These are phyloP conservation scores for Linaria vulgaris DNA, from an alignment of 257 asterid species.

Conservation along the genomic window DNA sequence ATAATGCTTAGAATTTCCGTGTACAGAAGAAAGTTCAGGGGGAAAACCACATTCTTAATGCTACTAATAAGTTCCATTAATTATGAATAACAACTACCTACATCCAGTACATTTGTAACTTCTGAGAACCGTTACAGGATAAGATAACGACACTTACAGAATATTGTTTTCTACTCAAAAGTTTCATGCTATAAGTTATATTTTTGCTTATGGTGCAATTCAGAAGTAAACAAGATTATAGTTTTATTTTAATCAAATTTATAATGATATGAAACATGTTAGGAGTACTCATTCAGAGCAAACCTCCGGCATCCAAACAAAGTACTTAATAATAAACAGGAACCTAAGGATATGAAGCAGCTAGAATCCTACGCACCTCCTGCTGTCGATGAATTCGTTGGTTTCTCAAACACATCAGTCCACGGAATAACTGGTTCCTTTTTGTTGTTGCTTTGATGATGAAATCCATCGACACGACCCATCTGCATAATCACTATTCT, in stretches of 20 bases:
- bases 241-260: not conserved
- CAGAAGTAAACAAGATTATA: no score
- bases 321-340: not conserved
- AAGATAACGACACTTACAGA: not conserved
- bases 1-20: slow-evolving; percentile 9
- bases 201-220: not conserved
- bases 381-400: slow-evolving; percentile 37
- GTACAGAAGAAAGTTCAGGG: slow-evolving; percentile 11
- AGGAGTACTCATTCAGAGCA: not conserved
- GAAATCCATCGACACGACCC: slow-evolving; percentile 77
- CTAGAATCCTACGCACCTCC: slow-evolving; percentile 35
- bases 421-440: slow-evolving; percentile 72
- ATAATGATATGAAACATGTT: slow-evolving; percentile 2
- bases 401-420: slow-evolving; percentile 74
- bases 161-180: slow-evolving; percentile 9
- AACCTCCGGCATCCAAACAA: slow-evolving; percentile 7
- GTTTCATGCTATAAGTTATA: slow-evolving; percentile 5
- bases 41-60: not conserved
- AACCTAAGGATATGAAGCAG: slow-evolving; percentile 11
- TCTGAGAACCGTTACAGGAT: slow-evolving; percentile 1
- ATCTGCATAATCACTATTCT: slow-evolving; percentile 42
- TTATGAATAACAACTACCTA: not conserved
- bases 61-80: slow-evolving; percentile 1
- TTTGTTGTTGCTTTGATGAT: slow-evolving; percentile 59
- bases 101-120: slow-evolving; percentile 5